Evolutionary conservation across 2,329 filamentous ascomycete genomes (phyloP), one percentile per base, ranked within the genome.

Genomic region (Herpomyces periplanetae): DNA sequence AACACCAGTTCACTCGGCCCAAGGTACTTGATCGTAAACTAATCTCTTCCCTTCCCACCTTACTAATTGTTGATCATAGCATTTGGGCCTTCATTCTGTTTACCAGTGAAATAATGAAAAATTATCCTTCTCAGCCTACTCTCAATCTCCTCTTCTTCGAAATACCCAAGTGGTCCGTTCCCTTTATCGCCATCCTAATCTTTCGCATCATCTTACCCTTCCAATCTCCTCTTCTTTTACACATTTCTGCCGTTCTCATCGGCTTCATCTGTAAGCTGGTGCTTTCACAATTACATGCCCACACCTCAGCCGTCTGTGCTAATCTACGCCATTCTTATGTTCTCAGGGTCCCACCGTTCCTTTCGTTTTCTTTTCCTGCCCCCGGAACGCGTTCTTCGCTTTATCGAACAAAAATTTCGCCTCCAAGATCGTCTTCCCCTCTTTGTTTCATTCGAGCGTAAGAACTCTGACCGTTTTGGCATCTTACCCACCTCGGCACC

Each of bases 391-490:
- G 51, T 63, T 11, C 45, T 91, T 21, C 52, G 71, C 27, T 91
- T 64, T 58, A 49, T 88, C 21, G 80, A 96, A 40, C 55, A 53
- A 8, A 84, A 75, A 34, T 42, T 91, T 23, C 80, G 85, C 32
- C 47, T 91, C 5, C 46, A 87, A 10, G 65, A 58, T 9, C 50
- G 69, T 23, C 41, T 91, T 11, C 75, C 75, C 17, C 68, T 85
- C 39, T 91, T 87, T 31, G 63, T 91, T 18, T 84, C 66, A 22
- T 60, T 88, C 8, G 75, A 91, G 32, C 73, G 87, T 39, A 88
- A 87, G 47, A 87, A 68, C 4, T 87, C 75, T 31, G 75, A 75
- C 4, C 51, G 75, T 20, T 88, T 85, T 30, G 75, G 75, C 2
- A 64, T 88, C 7, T 43, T 91, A 22, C 75, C 73, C 2, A 49